These are phyloP conservation scores for Diplodia seriata DNA, from an alignment of 2,329 filamentous ascomycete species.

Conservation along the genomic window DNA sequence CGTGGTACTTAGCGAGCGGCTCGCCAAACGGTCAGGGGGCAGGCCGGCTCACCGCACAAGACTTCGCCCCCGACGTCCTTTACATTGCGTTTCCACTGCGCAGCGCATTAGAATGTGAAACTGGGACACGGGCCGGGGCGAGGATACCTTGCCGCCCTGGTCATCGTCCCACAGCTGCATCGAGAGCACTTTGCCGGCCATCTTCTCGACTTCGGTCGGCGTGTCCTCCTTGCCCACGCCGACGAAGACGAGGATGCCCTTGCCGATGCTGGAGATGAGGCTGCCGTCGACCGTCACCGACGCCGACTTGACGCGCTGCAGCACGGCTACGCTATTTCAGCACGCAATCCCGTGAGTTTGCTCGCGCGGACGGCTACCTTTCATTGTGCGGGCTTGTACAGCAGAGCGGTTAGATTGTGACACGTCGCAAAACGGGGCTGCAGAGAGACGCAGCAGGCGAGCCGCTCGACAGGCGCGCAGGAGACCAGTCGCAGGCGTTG, in stretches of 20 bases:
- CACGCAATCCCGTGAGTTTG: not conserved
- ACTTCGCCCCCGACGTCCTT: slow-evolving; percentile 89
- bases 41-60: slow-evolving; percentile 75
- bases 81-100: slow-evolving; percentile 88
- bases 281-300: slow-evolving; percentile 94
- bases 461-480: not conserved
- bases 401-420: slow-evolving; percentile 3
- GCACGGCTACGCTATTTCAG: slow-evolving; percentile 68
- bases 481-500: not conserved
- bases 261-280: slow-evolving; percentile 87
- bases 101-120: slow-evolving; percentile 33
- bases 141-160: slow-evolving; percentile 66
- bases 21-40: slow-evolving; percentile 1
- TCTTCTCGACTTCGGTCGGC: slow-evolving; percentile 80
- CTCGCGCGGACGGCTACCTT: slow-evolving; percentile 28
- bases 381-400: slow-evolving; percentile 23
- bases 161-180: slow-evolving; percentile 92
- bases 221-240: slow-evolving; percentile 91
- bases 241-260: slow-evolving; percentile 88
- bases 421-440: slow-evolving; percentile 26
- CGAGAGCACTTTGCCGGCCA: slow-evolving; percentile 87
- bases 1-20: slow-evolving; percentile 33
- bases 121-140: not conserved
- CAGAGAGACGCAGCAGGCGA: slow-evolving; percentile 13
- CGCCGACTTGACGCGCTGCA: slow-evolving; percentile 92